Conservation (phyloP, 768 basidiomycete species). For the Lenzites betulinus region DNA sequence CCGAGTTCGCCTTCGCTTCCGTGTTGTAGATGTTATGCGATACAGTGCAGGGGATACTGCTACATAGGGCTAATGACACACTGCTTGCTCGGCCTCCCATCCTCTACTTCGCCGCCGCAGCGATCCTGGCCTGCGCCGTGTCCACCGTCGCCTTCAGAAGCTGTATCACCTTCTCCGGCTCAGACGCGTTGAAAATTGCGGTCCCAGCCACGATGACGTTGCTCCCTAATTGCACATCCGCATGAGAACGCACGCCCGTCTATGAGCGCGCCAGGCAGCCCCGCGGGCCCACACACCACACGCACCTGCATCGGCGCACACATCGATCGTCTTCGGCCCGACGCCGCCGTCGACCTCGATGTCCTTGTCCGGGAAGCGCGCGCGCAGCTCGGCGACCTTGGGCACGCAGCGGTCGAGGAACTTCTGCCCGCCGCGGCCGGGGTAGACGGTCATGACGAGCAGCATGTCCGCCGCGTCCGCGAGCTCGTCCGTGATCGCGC, state of each 20-base stretch:
- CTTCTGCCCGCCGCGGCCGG: constrained; percentile 95
- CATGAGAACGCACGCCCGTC: background rate
- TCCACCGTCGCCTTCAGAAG: constrained; percentile 70
- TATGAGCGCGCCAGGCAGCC: background rate
- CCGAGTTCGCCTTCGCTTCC: background rate
- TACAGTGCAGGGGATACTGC: constrained; percentile 18
- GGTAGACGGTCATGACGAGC: constrained; percentile 97
- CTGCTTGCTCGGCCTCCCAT: background rate
- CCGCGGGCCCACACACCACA: constrained; percentile 12
- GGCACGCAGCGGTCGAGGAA: constrained; percentile 91
- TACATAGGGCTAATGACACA: constrained; percentile 4
- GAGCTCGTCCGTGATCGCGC: constrained; percentile 83
- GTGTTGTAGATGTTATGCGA: constrained; percentile 7
- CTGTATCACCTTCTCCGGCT: constrained; percentile 77
- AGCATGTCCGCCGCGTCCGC: constrained; percentile 90
- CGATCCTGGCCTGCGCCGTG: constrained; percentile 57
- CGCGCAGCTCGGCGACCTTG: constrained; percentile 89
- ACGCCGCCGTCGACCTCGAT: constrained; percentile 99
- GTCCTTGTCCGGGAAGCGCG: constrained; percentile 89
- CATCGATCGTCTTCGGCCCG: constrained; percentile 84
- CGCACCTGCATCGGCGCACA: constrained; percentile 87
- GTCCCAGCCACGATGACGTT: constrained; percentile 99
- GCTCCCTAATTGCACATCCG: constrained; percentile 58
- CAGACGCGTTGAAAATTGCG: constrained; percentile 84
- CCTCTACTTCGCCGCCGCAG: constrained; percentile 18